Evolutionary conservation across 345 rosid species (phyloP), one percentile per base, ranked within the genome.

Genomic region (Corchorus olitorius): DNA sequence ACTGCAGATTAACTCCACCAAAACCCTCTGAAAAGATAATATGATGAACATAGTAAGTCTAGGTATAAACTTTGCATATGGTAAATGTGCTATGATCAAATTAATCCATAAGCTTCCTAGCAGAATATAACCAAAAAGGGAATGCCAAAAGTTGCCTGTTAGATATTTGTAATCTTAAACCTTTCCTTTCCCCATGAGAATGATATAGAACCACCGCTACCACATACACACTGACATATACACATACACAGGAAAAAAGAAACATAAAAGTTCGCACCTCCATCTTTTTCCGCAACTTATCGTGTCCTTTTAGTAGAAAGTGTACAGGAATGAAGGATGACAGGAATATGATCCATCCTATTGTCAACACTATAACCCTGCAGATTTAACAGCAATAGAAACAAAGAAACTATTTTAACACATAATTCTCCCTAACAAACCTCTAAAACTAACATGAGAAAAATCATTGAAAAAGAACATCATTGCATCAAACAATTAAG

Each of bases 1-100:
- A 86, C 98, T 91, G 89, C 99, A 94, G 15, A 97, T 94, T 85
- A 97, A 82, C 90, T 97, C 98, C 88, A 94, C 97, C 89, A 94
- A 86, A 70, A 83, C 76, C 92, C 99, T 91, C 98, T 94, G 87
- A 65, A 76, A 78, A 72, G n/a, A 73, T 74, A 81, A 71, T 6
- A 53, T 33, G 64, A 64, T 48, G 77, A 22, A 63, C 8, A 6
- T 45, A 59, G 9, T 66, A 65, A 78, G 50, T 58, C 60, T 45
- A 67, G 58, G 34, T 5, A 73, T 53, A 5, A 79, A 67, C 27
- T 59, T 60, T 53, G 56, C 27, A n/a, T 67, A 20, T 53, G 20
- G 41, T 48, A 79, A 58, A 41, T 56, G 41, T 53, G 6, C 35
- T 2, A 37, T 16, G 60, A 73, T 69, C 9, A 19, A 10, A 13